Conservation (phyloP, 2,329 filamentous ascomycete genomes). For the Hypomyces rosellus region DNA sequence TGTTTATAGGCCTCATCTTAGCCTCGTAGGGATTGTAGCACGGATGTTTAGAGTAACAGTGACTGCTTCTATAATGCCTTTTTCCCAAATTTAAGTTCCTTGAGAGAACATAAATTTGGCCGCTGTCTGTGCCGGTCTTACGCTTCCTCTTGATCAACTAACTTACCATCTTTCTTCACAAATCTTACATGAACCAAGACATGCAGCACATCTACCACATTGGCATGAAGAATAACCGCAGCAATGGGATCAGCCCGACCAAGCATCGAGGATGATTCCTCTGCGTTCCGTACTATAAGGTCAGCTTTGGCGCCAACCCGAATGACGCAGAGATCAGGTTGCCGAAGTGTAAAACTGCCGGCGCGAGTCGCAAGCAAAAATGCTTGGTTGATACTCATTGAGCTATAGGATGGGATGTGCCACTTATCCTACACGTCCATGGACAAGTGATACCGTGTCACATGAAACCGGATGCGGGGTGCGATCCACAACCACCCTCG, state of each 20-base stretch:
- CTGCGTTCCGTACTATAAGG: constrained; percentile 45
- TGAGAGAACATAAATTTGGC: too few relatives aligned
- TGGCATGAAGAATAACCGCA: constrained; percentile 49
- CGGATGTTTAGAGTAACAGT: too few relatives aligned
- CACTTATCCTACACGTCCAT: constrained; percentile 32
- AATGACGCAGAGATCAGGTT: constrained; percentile 45
- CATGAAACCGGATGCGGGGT: constrained; percentile 49
- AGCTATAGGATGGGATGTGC: constrained; percentile 39
- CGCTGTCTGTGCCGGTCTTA: too few relatives aligned
- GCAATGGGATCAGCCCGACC: constrained; percentile 52
- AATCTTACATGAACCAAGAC: constrained; percentile 46
- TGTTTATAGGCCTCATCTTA: too few relatives aligned
- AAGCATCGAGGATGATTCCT: constrained; percentile 38
- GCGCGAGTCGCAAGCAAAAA: constrained; percentile 49
- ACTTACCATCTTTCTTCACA: constrained; percentile 23
- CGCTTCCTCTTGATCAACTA: too few relatives aligned
- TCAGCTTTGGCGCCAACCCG: constrained; percentile 40
- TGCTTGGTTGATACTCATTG: constrained; percentile 38
- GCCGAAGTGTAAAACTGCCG: constrained; percentile 45
- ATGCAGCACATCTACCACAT: constrained; percentile 44
- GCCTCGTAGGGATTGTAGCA: too few relatives aligned
- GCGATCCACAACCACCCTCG: constrained; percentile 46
- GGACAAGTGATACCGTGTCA: constrained; percentile 33
- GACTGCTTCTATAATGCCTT: too few relatives aligned
- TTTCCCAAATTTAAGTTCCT: too few relatives aligned